phyloP scores from a whole-genome alignment of 805 yeast genomes.

The Monosporozyma yasuniensis region DNA sequence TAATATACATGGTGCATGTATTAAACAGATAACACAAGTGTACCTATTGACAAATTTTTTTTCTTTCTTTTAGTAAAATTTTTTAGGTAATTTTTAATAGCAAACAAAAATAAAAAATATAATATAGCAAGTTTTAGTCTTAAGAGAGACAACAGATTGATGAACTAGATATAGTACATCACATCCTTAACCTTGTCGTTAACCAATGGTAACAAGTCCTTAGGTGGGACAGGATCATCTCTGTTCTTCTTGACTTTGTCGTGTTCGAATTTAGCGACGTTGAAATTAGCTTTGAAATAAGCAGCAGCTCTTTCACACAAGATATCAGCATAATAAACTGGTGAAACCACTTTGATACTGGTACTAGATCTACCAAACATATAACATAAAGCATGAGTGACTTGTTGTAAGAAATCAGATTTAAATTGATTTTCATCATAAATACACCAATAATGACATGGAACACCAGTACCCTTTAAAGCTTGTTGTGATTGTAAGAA shows the following conservation, averaged over 20 bases:
- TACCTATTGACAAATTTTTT: no score
- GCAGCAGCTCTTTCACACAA: constrained; percentile 18
- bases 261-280: constrained; percentile 8
- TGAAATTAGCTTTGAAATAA: constrained; percentile 16
- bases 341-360: constrained; percentile 15
- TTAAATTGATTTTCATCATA: constrained; percentile 15
- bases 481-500: constrained; percentile 19
- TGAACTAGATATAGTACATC: constrained; percentile 18
- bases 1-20: not conserved
- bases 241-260: constrained; percentile 8
- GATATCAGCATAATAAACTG: constrained; percentile 17
- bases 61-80: no score
- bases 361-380: constrained; percentile 18
- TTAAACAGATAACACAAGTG: no score
- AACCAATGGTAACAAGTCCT: constrained; percentile 9
- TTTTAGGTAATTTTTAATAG: not conserved
- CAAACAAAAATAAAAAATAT: not conserved
- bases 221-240: constrained; percentile 8
- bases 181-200: constrained; percentile 13
- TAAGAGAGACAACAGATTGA: not conserved
- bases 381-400: constrained; percentile 16
- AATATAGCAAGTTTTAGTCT: not conserved
- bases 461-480: constrained; percentile 20
- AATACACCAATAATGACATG: constrained; percentile 21
- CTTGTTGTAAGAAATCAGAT: constrained; percentile 16